Evolutionary conservation across 2,329 filamentous ascomycete species (phyloP).

Genomic region (Fusarium chlamydosporum): DNA sequence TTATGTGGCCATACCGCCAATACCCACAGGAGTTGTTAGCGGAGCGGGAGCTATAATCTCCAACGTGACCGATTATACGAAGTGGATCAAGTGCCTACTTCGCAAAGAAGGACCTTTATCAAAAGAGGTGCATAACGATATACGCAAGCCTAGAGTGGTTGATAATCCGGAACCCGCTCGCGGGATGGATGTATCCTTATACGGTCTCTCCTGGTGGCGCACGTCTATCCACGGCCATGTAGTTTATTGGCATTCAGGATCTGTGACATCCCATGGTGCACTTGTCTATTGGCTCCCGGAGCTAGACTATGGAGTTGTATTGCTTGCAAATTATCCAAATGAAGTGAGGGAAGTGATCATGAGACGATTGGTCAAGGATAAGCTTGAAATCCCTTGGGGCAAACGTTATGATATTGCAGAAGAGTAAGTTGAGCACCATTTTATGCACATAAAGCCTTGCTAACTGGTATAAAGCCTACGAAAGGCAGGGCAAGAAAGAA

Average conservation of each 20-base stretch:
- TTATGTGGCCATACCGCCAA: constrained; percentile 47
- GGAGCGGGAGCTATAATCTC: constrained; percentile 62
- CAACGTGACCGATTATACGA: constrained; percentile 64
- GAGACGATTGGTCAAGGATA: constrained; percentile 53
- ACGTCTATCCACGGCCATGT: constrained; percentile 48
- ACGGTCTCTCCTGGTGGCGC: constrained; percentile 53
- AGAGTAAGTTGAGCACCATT: constrained; percentile 35
- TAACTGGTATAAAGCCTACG: neutral
- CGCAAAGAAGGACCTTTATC: constrained; percentile 48
- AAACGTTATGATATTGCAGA: constrained; percentile 41
- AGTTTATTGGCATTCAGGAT: constrained; percentile 53
- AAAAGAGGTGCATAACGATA: constrained; percentile 47
- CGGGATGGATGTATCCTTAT: constrained; percentile 46
- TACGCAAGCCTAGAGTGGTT: constrained; percentile 54
- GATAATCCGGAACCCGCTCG: constrained; percentile 32
- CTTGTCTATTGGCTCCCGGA: constrained; percentile 55
- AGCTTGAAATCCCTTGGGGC: constrained; percentile 40
- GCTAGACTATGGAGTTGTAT: constrained; percentile 52
- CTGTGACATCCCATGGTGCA: constrained; percentile 49
- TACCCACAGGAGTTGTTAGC: constrained; percentile 48
- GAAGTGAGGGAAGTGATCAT: constrained; percentile 46
- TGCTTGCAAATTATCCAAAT: constrained; percentile 61
- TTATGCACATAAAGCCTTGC: neutral
- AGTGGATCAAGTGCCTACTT: constrained; percentile 66
- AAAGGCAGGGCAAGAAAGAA: constrained; percentile 28